phyloP scores from a whole-genome alignment of 1,284 basidiomycete genomes.

The Ganoderma lingzhi region DNA sequence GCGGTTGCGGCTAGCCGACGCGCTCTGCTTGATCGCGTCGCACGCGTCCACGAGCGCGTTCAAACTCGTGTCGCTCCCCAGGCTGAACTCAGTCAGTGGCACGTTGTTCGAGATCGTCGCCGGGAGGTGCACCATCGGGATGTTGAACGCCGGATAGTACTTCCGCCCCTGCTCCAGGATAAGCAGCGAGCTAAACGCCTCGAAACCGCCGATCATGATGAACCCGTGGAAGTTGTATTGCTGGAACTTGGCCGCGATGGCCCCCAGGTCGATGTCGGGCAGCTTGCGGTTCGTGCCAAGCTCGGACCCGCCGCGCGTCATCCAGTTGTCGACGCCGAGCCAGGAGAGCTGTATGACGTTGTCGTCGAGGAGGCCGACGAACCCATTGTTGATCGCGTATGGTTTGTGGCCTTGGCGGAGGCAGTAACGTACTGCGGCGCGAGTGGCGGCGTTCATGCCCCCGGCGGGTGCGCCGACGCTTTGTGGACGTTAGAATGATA shows the following conservation, averaged over 20 bases:
- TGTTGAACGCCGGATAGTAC: constrained; percentile 90
- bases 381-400: constrained; percentile 94
- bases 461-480: constrained; percentile 97
- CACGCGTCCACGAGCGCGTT: constrained; percentile 98
- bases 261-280: constrained; percentile 88
- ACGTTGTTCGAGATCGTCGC: constrained; percentile 99
- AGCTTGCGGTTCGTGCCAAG: constrained; percentile 94
- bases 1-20: constrained; percentile 92
- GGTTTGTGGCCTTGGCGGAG: constrained; percentile 92
- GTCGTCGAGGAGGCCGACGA: constrained; percentile 93
- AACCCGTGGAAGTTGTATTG: constrained; percentile 85
- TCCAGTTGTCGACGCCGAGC: constrained; percentile 98
- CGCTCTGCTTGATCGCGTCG: constrained; percentile 98
- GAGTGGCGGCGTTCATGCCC: constrained; percentile 98
- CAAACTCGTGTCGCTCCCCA: constrained; percentile 95
- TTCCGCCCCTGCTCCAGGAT: constrained; percentile 84
- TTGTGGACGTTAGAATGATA: constrained; percentile 12
- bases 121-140: constrained; percentile 93
- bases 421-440: constrained; percentile 94
- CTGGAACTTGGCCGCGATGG: constrained; percentile 91
- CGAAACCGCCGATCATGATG: constrained; percentile 95
- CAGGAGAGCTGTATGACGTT: constrained; percentile 89
- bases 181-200: constrained; percentile 86
- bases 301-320: constrained; percentile 96
- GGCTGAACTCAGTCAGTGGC: constrained; percentile 94